A percentile compares a stretch with the other conserved stretches of the same genome.
These are phyloP conservation scores for Medicago arabica DNA, from an alignment of 306 rosid species.

Conservation along the genomic window DNA sequence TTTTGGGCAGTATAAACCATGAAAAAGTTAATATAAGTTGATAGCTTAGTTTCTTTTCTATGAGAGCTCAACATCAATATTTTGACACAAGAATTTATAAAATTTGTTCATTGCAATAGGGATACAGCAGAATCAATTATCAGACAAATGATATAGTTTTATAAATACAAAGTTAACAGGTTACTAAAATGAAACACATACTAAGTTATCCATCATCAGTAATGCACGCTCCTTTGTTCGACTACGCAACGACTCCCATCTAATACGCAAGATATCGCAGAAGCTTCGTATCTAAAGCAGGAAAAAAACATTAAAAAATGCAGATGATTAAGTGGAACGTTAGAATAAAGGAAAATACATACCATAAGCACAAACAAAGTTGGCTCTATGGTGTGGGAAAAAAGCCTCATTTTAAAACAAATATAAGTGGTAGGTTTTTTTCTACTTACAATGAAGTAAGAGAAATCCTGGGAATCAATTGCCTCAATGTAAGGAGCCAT, in stretches of 20 bases:
- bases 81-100: conserved; percentile 21
- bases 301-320: conserved; percentile 36
- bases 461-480: conserved; percentile 73
- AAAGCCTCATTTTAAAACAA: conserved; percentile 39
- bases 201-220: conserved; percentile 87
- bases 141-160: conserved; percentile 22
- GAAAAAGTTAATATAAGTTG: neutral
- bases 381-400: conserved; percentile 5
- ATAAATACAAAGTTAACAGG: conserved; percentile 6
- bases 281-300: conserved; percentile 61
- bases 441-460: conserved; percentile 68
- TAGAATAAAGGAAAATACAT: conserved; percentile 3
- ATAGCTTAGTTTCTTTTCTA: conserved; percentile 4
- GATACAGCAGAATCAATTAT: conserved; percentile 18
- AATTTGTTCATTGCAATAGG: conserved; percentile 11
- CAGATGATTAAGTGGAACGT: conserved; percentile 9
- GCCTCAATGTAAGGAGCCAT: conserved; percentile 99
- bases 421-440: conserved; percentile 26
- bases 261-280: conserved; percentile 77
- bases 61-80: conserved; percentile 8
- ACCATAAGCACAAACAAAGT: conserved; percentile 25
- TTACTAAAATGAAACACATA: conserved; percentile 49
- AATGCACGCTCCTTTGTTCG: conserved; percentile 94
- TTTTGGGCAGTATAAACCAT: conserved; percentile 17
- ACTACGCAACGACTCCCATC: conserved; percentile 92